Conservation (phyloP, 2,329 filamentous ascomycete species). For the Penicillium brasilianum region DNA sequence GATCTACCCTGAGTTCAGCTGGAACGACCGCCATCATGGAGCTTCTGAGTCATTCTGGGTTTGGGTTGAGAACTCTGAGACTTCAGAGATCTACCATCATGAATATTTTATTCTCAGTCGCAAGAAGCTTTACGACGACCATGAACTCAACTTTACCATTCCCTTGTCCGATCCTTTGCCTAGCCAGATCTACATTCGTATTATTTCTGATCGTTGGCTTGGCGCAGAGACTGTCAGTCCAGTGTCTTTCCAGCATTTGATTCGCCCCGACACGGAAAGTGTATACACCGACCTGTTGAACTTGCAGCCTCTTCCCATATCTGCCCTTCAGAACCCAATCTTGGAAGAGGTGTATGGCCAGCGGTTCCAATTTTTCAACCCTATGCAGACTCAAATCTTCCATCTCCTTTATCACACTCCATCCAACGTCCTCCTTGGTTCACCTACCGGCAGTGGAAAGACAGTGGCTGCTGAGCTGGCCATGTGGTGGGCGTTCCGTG, state of each 20-base stretch:
- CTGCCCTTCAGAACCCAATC: constrained; percentile 82
- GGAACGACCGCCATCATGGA: constrained; percentile 94
- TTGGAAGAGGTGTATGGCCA: constrained; percentile 87
- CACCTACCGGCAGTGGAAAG: constrained; percentile 95
- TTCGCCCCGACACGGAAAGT: constrained; percentile 95
- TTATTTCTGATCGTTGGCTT: constrained; percentile 93
- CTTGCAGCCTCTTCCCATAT: constrained; percentile 84
- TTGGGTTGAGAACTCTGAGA: constrained; percentile 98
- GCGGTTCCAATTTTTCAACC: constrained; percentile 96
- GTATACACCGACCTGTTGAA: constrained; percentile 94
- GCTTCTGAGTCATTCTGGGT: constrained; percentile 97
- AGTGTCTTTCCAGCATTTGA: constrained; percentile 96
- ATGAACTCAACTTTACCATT: constrained; percentile 97
- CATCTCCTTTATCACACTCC: constrained; percentile 93
- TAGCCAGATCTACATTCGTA: constrained; percentile 93
- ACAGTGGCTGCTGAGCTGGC: constrained; percentile 94
- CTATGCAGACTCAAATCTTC: constrained; percentile 99
- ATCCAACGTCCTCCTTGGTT: constrained; percentile 90
- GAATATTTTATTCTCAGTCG: constrained; percentile 94
- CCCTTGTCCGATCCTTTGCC: constrained; percentile 91
- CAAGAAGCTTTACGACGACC: constrained; percentile 90
- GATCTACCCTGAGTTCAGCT: constrained; percentile 86
- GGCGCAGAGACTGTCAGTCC: constrained; percentile 95
- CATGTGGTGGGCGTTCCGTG: constrained; percentile 99
- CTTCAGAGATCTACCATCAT: constrained; percentile 95